These are phyloP conservation scores for Turritis glabra DNA, from an alignment of 345 rosid species.

Conservation along the genomic window DNA sequence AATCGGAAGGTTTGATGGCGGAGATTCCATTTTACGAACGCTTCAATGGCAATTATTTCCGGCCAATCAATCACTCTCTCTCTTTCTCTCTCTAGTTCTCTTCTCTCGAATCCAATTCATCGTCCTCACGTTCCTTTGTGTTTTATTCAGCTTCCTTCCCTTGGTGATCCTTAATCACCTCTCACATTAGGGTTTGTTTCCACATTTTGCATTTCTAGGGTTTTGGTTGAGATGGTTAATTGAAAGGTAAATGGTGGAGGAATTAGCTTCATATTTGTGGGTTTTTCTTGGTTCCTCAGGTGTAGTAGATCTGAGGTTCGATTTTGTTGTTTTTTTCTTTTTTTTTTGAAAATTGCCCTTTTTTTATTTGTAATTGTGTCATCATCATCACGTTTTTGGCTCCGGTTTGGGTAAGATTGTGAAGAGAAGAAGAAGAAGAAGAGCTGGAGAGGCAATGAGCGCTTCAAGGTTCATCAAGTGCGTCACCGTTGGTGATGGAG, in stretches of 20 bases:
- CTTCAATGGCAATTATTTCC: constrained; percentile 38
- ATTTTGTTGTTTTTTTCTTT: too few species aligned
- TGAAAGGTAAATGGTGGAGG: constrained; percentile 8
- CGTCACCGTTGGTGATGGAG: constrained; percentile 41
- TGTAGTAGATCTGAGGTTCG: constrained; percentile 35
- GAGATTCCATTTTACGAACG: constrained; percentile 30
- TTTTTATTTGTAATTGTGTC: not conserved
- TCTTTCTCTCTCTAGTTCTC: constrained; percentile 34
- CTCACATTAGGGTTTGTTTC: constrained; percentile 15
- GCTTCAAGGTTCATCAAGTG: constrained; percentile 40
- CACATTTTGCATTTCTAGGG: constrained; percentile 10
- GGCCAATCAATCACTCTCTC: constrained; percentile 27
- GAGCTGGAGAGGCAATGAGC: constrained; percentile 34
- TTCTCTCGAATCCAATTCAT: constrained; percentile 16
- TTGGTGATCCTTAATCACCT: not conserved
- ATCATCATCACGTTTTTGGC: not conserved
- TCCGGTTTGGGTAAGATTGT: not conserved
- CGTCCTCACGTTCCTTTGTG: constrained; percentile 22
- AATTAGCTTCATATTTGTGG: not conserved
- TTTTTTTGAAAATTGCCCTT: not conserved
- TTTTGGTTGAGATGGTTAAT: constrained; percentile 11
- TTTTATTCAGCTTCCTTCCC: not conserved
- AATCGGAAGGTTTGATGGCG: constrained; percentile 29
- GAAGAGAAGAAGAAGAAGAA: not conserved
- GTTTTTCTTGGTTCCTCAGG: constrained; percentile 36